Base-by-base conservation (phyloP, 208 protist genomes). In the Wallacemonas rigidus region DNA sequence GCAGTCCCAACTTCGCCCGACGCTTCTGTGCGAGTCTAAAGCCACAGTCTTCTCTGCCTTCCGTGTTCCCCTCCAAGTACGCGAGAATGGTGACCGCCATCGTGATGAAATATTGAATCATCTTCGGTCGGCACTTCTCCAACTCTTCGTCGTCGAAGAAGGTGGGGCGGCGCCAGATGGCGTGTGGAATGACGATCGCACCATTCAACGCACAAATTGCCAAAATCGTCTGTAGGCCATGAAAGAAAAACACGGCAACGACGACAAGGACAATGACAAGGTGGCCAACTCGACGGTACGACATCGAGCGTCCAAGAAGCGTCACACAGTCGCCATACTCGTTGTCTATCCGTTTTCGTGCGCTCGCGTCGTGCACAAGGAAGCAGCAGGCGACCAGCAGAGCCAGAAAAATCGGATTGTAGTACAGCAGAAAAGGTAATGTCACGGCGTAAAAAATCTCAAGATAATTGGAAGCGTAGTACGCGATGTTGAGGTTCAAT, bases 101-200 rank as follows among this genome's bases (percentile, higher is more conserved):
- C 5, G 80, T 81, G 15, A 93, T 68, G 7, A 83, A 62, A 69
- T 93, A 91, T 69, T 93, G 83, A 35, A 77, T 67, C 54, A 89
- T 58, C 76, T 92, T 93, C 14, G 91, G 89, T 5, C 91, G 80
- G 43, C 80, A 82, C 74, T 94, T 96, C 71, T 96, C 91, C 58
- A 96, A 54, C 36, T 96, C 89, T 60, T 93, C 89, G 65, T 96
- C 89, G 61, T 96, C 87, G 77, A 94, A 96, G 76, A 90, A 92
- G 1, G 86, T 90, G 2, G 89, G 85, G 43, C 78, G 79, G 45
- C 89, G 86, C 26, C 76, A 79, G 45, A 92, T 60, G 12, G 88
- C 91, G 72, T 96, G 91, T 2, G 89, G 83, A n/a, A 94, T 65
- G 44, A 96, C 72, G 7, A 93, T 15, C 35, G 80, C 62, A 11